Evolutionary conservation across 352 stramenopile genomes (phyloP).

Genomic region (Blastocystis sp.): DNA sequence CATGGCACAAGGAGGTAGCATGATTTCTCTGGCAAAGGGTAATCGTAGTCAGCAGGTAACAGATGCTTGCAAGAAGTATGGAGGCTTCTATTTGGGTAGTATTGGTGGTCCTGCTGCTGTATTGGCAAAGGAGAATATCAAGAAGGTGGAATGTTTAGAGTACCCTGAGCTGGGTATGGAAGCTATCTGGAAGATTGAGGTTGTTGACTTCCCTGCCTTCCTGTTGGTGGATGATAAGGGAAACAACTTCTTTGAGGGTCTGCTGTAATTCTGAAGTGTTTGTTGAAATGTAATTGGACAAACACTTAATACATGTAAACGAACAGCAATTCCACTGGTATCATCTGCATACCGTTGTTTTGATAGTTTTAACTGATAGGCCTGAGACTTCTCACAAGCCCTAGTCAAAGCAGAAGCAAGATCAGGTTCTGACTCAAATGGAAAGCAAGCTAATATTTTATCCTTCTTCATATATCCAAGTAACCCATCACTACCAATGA

Average conservation of each 20-base stretch:
- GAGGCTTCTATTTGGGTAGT: constrained; percentile 80
- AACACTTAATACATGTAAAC: neutral
- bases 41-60: constrained; percentile 78
- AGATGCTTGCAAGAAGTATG: constrained; percentile 79
- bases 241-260: constrained; percentile 76
- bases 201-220: constrained; percentile 81
- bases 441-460: neutral
- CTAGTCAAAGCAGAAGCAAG: neutral
- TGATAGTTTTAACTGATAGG: neutral
- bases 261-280: constrained; percentile 35
- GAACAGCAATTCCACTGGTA: constrained; percentile 30
- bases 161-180: constrained; percentile 84
- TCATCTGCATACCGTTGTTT: constrained; percentile 17
- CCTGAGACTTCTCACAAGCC: neutral
- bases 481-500: constrained; percentile 35
- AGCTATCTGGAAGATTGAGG: constrained; percentile 82
- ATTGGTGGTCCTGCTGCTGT: constrained; percentile 80
- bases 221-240: constrained; percentile 82
- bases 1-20: constrained; percentile 74
- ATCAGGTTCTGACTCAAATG: neutral
- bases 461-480: neutral
- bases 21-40: constrained; percentile 80
- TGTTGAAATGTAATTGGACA: too few species aligned
- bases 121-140: constrained; percentile 80
- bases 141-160: constrained; percentile 79